Base-by-base conservation (phyloP, 2,329 filamentous ascomycete species). In the Penicillium sp. region DNA sequence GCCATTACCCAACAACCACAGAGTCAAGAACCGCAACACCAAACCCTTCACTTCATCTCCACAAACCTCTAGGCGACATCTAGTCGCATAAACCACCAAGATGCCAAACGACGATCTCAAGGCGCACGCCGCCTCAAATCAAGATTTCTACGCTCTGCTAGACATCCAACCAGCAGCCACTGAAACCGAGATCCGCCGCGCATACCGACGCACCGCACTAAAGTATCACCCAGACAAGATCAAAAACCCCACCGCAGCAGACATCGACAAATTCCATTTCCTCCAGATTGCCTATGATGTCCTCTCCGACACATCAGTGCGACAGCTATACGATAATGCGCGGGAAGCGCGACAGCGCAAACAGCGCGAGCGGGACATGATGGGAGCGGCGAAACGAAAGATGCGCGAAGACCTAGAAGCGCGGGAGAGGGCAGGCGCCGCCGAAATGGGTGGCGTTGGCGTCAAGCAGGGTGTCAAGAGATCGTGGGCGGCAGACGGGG, bases 221-320 rank as follows among this genome's bases (percentile, higher is more conserved):
- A 91, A 91, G 70, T 91, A 93, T 79, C 93, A 97, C 74, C 93
- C 93, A 1, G 93, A 97, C 82, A 96, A 97, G 78, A 87, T 93
- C 55, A 85, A 87, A 62, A 86, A 84, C 52, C 79, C 82, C 38
- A 91, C 89, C 4, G 75, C 78, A 6, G 77, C 78, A 67, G 91
- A 94, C 65, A 82, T 90, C 45, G 87, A 88, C 55, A 90, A 89
- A 69, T 97, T 96, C 80, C 90, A 96, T 74, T 81, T 89, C 1
- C 86, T 96, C 57, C 89, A 92, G 70, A 89, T 89, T 61, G 93
- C 91, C n/a, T 86, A 91, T 71, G 91, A 96, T 75, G 85, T 97
- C 2, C 84, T 97, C 3, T 84, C 86, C 29, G 88, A 92, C 62
- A 77, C 85, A 0, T 83, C 82, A 15, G 83, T 91, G 38, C 89